Evolutionary conservation across 2,329 filamentous ascomycete genomes (phyloP).

Genomic region (Colletotrichum phormii): DNA sequence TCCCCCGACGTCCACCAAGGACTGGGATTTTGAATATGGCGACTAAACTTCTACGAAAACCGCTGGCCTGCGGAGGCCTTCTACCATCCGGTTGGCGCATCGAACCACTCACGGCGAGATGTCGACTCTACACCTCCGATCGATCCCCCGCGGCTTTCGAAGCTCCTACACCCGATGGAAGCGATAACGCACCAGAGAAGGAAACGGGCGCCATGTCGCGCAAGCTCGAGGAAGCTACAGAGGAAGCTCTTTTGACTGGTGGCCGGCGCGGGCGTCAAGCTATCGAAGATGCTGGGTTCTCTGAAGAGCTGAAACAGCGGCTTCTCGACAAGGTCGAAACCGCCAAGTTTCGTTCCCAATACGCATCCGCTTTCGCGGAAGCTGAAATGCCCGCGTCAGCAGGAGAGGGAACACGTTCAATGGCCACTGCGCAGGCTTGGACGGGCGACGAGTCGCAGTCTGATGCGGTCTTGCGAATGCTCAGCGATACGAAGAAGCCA

Average conservation of each 20-base stretch:
- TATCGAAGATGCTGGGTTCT: conserved; percentile 72
- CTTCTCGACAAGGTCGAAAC: conserved; percentile 68
- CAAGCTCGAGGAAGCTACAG: conserved; percentile 71
- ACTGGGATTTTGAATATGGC: conserved; percentile 23
- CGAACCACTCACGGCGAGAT: neutral
- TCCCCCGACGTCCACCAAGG: neutral
- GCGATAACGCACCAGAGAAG: neutral
- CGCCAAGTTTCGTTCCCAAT: conserved; percentile 64
- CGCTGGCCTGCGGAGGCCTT: conserved; percentile 9
- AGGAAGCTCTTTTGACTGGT: conserved; percentile 69
- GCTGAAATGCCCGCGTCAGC: conserved; percentile 66
- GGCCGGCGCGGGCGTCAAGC: conserved; percentile 70
- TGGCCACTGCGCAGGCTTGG: conserved; percentile 79
- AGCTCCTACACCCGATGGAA: neutral
- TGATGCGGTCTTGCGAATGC: conserved; percentile 86
- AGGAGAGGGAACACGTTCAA: conserved; percentile 74
- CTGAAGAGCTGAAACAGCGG: conserved; percentile 69
- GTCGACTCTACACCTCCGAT: conserved; percentile 28
- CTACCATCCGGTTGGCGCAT: neutral
- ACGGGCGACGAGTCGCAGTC: conserved; percentile 78
- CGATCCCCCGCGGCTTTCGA: conserved; percentile 19
- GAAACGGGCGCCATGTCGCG: conserved; percentile 62
- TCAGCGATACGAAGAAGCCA: conserved; percentile 82
- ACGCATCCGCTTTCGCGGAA: conserved; percentile 61
- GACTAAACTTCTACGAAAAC: conserved; percentile 11